phyloP scores from a whole-genome alignment of 1,284 basidiomycete species.

The Prillingera fragicola region DNA sequence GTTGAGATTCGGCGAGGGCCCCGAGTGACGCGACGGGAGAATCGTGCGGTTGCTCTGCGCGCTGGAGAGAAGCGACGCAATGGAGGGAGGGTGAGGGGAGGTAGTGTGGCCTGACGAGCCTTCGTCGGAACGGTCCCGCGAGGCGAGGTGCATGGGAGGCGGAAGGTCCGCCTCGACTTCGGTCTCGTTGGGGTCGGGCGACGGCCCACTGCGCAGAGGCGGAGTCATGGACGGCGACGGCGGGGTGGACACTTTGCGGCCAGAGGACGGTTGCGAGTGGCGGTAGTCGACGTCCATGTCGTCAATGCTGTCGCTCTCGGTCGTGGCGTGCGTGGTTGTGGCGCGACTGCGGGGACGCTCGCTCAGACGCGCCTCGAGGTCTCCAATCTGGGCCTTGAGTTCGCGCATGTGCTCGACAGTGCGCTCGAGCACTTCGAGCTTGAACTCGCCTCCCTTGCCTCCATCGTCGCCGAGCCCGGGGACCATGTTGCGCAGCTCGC shows the following conservation, averaged over 20 bases:
- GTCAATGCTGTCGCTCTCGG: slow-evolving; percentile 1
- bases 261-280: slow-evolving; percentile 6
- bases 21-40: slow-evolving; percentile 11
- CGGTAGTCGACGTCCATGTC: slow-evolving; percentile 12
- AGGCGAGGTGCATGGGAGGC: slow-evolving; percentile 20
- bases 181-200: slow-evolving; percentile 38
- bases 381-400: slow-evolving; percentile 28
- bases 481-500: slow-evolving; percentile 44
- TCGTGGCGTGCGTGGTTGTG: background rate
- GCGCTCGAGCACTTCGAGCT: slow-evolving; percentile 46
- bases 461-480: slow-evolving; percentile 42
- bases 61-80: slow-evolving; percentile 10
- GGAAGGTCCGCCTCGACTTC: slow-evolving; percentile 36
- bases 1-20: slow-evolving; percentile 27
- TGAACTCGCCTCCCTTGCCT: slow-evolving; percentile 46
- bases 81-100: slow-evolving; percentile 10
- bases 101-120: slow-evolving; percentile 7
- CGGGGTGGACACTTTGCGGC: slow-evolving; percentile 17
- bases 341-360: background rate
- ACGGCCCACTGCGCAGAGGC: slow-evolving; percentile 12
- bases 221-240: slow-evolving; percentile 29
- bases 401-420: slow-evolving; percentile 46
- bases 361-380: slow-evolving; percentile 21
- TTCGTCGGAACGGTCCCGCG: too few relatives aligned
- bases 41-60: slow-evolving; percentile 2